Evolutionary conservation across 495 filamentous ascomycete species (phyloP).

Genomic region (Neurospora africana): DNA sequence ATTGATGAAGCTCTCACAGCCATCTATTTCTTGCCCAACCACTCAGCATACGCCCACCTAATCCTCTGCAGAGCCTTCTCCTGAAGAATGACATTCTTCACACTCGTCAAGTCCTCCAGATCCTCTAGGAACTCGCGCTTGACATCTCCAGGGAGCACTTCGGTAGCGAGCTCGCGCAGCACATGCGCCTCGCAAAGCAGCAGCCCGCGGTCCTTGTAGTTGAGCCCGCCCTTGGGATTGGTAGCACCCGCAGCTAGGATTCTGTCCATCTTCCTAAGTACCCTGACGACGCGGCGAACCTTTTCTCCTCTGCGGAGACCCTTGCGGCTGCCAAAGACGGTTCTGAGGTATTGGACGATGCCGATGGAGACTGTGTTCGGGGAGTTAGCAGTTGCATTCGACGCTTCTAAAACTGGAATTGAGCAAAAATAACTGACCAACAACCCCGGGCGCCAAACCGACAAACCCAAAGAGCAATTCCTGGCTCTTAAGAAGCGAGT

Average conservation of each 20-base stretch:
- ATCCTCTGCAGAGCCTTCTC: constrained; percentile 68
- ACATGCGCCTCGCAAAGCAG: constrained; percentile 80
- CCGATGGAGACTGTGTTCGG: constrained; percentile 53
- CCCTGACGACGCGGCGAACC: constrained; percentile 55
- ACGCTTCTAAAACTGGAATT: not conserved
- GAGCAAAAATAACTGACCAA: constrained; percentile 29
- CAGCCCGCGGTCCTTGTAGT: constrained; percentile 83
- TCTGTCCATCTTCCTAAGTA: constrained; percentile 76
- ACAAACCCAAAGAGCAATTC: constrained; percentile 96
- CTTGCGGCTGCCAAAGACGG: constrained; percentile 53
- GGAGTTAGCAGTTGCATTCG: constrained; percentile 6
- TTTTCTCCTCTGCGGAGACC: constrained; percentile 50
- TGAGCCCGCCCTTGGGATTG: constrained; percentile 53
- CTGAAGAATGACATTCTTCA: constrained; percentile 65
- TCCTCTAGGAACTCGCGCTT: constrained; percentile 79
- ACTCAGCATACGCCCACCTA: constrained; percentile 76
- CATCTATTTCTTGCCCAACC: constrained; percentile 33
- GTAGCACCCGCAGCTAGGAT: constrained; percentile 59
- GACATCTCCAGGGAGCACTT: constrained; percentile 56
- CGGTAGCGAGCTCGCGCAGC: constrained; percentile 54
- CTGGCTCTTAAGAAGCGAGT: constrained; percentile 84
- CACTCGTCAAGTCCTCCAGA: constrained; percentile 67
- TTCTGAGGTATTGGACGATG: constrained; percentile 58
- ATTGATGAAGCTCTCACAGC: not conserved
- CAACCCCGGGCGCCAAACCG: constrained; percentile 77